Evolutionary conservation across 164 flowering plant genomes (phyloP).

Genomic region (Tinospora cordifolia): DNA sequence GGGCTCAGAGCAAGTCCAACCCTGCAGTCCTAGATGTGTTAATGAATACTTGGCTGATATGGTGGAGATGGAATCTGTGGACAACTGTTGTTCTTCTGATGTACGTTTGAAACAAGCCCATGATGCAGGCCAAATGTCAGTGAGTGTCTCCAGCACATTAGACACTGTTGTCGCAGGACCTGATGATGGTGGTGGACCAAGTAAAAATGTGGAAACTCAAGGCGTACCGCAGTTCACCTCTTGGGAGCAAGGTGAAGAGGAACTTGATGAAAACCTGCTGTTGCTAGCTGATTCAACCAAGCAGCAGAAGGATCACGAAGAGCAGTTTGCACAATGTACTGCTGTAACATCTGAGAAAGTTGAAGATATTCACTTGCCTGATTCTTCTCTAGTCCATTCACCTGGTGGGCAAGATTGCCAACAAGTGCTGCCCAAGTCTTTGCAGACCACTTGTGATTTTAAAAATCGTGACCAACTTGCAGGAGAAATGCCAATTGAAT

Average conservation of each 20-base stretch:
- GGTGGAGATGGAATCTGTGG: constrained; percentile 21
- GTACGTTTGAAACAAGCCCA: constrained; percentile 15
- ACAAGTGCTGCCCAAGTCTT: constrained; percentile 12
- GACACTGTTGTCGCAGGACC: constrained; percentile 8
- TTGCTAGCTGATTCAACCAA: constrained; percentile 4
- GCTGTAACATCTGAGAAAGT: constrained; percentile 11
- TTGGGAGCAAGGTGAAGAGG: constrained; percentile 15
- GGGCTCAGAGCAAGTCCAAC: constrained; percentile 12
- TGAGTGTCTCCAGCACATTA: constrained; percentile 9
- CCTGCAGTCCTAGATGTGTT: constrained; percentile 26
- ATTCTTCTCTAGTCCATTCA: constrained; percentile 5
- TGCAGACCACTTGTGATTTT: constrained; percentile 8
- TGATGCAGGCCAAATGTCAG: constrained; percentile 13
- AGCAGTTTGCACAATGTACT: constrained; percentile 2
- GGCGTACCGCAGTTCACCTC: constrained; percentile 2
- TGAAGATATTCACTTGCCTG: constrained; percentile 6
- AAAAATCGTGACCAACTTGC: constrained; percentile 5
- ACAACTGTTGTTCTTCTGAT: constrained; percentile 7
- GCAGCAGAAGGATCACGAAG: constrained; percentile 5
- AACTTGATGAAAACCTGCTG: constrained; percentile 11
- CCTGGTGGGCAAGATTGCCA: constrained; percentile 9
- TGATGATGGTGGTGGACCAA: not conserved
- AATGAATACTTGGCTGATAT: constrained; percentile 36
- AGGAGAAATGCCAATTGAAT: constrained; percentile 4
- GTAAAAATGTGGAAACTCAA: constrained; percentile 6